Base-by-base conservation (phyloP, 2,329 filamentous ascomycete species). In the Colletotrichum falcatum region DNA sequence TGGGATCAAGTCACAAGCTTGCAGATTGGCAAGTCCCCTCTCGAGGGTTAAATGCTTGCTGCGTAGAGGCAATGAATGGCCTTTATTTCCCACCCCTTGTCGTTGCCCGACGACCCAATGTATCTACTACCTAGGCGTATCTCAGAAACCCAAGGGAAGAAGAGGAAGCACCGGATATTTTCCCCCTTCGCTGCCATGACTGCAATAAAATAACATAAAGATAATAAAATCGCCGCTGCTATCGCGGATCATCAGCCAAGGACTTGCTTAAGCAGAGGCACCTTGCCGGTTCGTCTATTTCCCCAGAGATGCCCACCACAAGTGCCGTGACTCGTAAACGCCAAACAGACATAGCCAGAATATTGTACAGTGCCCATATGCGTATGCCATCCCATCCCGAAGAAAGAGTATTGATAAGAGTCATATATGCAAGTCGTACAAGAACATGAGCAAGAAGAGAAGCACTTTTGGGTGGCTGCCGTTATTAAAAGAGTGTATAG, bases 401-500 rank as follows among this genome's bases (percentile, higher is more conserved):
- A 37, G 35, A 12, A 26, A 44, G 16, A 65, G 12, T 61, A 37
- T 66, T n/a, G 20, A 53, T n/a, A 46, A 33, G 55, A 51, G 20
- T 46, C 56, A 61, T 70, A 56, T 70, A 56, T 66, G 55, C 58
- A 53, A 37, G 23, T 51, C 49, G 23, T 61, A 46, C 44, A 56
- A 71, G 16, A 51, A 65, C 65, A 65, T 23, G 5, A 28, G 23
- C 23, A 66, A 61, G 56, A 71, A 73, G 11, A 53, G 51, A 72
- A 61, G 42, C 23, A 61, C 37, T 54, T 61, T 70, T 61, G 7
- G 1, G 37, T 58, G 58, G 20, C 23, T 58, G 23, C 12, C 8
- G 42, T 28, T 5, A 66, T 54, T 64, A 44, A 69, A 67, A 46
- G 63, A 49, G 70, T n/a, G 53, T 51, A 63, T 35, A 55, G 53